Conservation (phyloP, 495 filamentous ascomycete species). For the Cercophora samala region DNA sequence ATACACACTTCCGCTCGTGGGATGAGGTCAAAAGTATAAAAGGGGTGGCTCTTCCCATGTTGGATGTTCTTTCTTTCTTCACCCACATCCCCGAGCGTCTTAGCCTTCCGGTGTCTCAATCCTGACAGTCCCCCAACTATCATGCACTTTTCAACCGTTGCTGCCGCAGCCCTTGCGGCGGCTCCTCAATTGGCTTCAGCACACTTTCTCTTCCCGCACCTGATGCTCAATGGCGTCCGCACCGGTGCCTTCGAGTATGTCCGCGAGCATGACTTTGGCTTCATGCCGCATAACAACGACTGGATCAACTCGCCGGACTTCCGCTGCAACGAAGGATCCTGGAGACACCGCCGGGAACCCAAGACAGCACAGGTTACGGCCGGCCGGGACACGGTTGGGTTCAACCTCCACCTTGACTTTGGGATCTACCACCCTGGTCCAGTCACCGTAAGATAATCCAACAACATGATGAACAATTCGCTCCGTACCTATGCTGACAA, state of each 20-base stretch:
- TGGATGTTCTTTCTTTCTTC: too few species aligned
- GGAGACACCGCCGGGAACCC: constrained; percentile 16
- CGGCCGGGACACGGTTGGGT: constrained; percentile 18
- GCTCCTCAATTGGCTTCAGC: constrained; percentile 15
- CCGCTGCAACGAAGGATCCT: constrained; percentile 25
- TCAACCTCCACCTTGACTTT: constrained; percentile 29
- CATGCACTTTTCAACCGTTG: constrained; percentile 9
- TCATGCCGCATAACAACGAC: constrained; percentile 39
- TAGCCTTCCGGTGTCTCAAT: too few species aligned
- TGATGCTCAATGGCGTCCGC: constrained; percentile 33
- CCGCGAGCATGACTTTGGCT: constrained; percentile 40
- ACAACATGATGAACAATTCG: too few species aligned
- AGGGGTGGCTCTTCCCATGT: too few species aligned
- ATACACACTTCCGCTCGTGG: too few species aligned
- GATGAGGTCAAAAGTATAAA: too few species aligned
- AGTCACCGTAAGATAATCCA: constrained; percentile 5
- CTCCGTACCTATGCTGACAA: too few species aligned
- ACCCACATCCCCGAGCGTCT: too few species aligned
- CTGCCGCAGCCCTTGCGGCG: constrained; percentile 14
- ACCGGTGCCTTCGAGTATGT: constrained; percentile 32
- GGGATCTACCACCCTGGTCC: constrained; percentile 24
- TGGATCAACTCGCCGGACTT: constrained; percentile 39
- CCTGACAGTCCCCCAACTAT: too few species aligned
- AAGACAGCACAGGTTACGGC: constrained; percentile 24
- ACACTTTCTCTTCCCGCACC: constrained; percentile 25